These are phyloP conservation scores for Cryptosporidium sp. DNA, from an alignment of 169 alveolate genomes.

Conservation along the genomic window DNA sequence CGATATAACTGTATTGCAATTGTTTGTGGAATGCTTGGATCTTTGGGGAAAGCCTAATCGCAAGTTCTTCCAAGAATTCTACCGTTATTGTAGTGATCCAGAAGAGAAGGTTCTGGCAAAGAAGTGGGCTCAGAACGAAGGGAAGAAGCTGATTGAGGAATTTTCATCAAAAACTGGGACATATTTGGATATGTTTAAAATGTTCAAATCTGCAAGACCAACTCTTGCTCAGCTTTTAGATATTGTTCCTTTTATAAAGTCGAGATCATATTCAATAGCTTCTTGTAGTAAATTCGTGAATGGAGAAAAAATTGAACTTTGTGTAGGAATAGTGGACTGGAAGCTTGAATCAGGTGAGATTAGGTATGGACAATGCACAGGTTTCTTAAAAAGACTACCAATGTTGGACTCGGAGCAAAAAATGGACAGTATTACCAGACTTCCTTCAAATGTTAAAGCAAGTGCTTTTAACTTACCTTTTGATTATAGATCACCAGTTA, in stretches of 20 bases:
- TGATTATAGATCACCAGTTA: constrained; percentile 76
- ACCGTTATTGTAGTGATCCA: constrained; percentile 49
- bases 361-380: constrained; percentile 70
- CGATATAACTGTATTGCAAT: constrained; percentile 71
- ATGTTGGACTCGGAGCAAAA: constrained; percentile 25
- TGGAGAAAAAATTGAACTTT: constrained; percentile 49
- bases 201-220: constrained; percentile 73
- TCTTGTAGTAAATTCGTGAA: constrained; percentile 53
- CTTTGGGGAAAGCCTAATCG: constrained; percentile 75
- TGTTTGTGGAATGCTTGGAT: constrained; percentile 75
- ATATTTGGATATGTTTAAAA: constrained; percentile 68
- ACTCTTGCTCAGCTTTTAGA: constrained; percentile 71
- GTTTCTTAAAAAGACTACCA: constrained; percentile 57
- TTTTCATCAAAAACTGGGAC: constrained; percentile 61
- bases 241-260: constrained; percentile 73
- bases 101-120: constrained; percentile 73
- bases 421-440: constrained; percentile 1
- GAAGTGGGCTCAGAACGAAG: constrained; percentile 68
- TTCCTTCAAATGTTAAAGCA: constrained; percentile 53
- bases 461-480: constrained; percentile 80
- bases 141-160: constrained; percentile 38
- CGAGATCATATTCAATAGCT: constrained; percentile 78
- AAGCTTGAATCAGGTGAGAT: constrained; percentile 3
- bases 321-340: constrained; percentile 74
- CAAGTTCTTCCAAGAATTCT: constrained; percentile 63